phyloP scores from a whole-genome alignment of 2,329 filamentous ascomycete genomes.

The Didymella pomorum region DNA sequence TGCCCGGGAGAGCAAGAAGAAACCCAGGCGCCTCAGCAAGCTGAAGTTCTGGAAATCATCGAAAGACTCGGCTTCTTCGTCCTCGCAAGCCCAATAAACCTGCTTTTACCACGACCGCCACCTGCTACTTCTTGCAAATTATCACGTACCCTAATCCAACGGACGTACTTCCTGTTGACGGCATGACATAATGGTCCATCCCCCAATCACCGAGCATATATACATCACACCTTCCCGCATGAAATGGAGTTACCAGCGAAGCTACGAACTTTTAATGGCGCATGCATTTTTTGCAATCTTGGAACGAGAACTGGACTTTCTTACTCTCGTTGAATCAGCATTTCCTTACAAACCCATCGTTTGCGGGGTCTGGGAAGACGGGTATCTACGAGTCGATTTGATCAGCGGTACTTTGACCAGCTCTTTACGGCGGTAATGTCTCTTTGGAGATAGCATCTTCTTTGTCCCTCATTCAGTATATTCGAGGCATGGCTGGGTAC shows the following conservation, averaged over 20 bases:
- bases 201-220: slow-evolving; percentile 33
- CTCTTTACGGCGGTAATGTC: slow-evolving; percentile 24
- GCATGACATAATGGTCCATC: slow-evolving; percentile 49
- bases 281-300: slow-evolving; percentile 36
- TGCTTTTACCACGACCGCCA: slow-evolving; percentile 13
- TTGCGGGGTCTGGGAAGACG: slow-evolving; percentile 35
- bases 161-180: slow-evolving; percentile 37
- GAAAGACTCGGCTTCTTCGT: slow-evolving; percentile 40
- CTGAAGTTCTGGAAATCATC: slow-evolving; percentile 76
- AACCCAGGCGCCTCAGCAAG: slow-evolving; percentile 73
- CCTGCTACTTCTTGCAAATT: slow-evolving; percentile 23
- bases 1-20: slow-evolving; percentile 69
- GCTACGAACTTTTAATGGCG: slow-evolving; percentile 51
- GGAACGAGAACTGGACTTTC: slow-evolving; percentile 44
- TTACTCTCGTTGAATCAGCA: slow-evolving; percentile 40
- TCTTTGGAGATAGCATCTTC: slow-evolving; percentile 20
- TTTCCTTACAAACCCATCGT: slow-evolving; percentile 28
- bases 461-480: slow-evolving; percentile 29
- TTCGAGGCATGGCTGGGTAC: slow-evolving; percentile 23
- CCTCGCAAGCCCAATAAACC: slow-evolving; percentile 31
- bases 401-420: slow-evolving; percentile 42
- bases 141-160: slow-evolving; percentile 32
- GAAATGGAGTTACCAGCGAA: slow-evolving; percentile 49
- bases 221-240: slow-evolving; percentile 41
- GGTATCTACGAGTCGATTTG: slow-evolving; percentile 34